phyloP scores from a whole-genome alignment of 176 grass and related monocot species.

The Tillandsia leiboldiana region DNA sequence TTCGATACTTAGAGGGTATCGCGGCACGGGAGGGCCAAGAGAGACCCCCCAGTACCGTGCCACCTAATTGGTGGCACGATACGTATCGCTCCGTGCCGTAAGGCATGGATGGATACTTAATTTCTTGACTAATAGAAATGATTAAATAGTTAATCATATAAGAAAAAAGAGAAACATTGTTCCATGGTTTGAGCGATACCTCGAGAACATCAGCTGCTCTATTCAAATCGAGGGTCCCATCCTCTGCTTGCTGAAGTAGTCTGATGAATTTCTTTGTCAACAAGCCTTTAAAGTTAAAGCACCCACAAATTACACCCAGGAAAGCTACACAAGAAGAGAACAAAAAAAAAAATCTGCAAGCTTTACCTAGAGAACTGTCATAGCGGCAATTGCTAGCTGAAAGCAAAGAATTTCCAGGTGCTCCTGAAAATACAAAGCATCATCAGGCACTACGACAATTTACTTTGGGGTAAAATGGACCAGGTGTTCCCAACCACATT shows the following conservation, averaged over 20 bases:
- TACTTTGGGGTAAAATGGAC: not conserved
- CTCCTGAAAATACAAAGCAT: constrained; percentile 40
- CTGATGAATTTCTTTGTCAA: constrained; percentile 88
- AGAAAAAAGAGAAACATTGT: constrained; percentile 8
- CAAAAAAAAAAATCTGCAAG: not conserved
- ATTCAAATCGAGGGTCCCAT: constrained; percentile 92
- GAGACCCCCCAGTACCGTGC: no score
- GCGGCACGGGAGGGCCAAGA: no score
- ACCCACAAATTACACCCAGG: constrained; percentile 5
- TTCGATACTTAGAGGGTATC: no score
- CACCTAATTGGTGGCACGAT: no score
- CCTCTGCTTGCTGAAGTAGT: constrained; percentile 67
- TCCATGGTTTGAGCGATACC: constrained; percentile 27
- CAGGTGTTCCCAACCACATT: not conserved
- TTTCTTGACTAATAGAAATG: not conserved
- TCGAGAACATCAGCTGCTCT: constrained; percentile 75
- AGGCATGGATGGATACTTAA: no score
- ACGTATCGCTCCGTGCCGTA: no score
- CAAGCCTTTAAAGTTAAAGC: constrained; percentile 44
- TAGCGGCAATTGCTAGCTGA: constrained; percentile 51
- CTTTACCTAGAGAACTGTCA: constrained; percentile 78
- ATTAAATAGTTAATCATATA: constrained; percentile 4
- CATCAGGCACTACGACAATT: constrained; percentile 7
- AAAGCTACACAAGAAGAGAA: constrained; percentile 6
- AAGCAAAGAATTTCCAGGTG: constrained; percentile 23